Base-by-base conservation (phyloP, 495 filamentous ascomycete species). In the Penicillium ucsense region DNA sequence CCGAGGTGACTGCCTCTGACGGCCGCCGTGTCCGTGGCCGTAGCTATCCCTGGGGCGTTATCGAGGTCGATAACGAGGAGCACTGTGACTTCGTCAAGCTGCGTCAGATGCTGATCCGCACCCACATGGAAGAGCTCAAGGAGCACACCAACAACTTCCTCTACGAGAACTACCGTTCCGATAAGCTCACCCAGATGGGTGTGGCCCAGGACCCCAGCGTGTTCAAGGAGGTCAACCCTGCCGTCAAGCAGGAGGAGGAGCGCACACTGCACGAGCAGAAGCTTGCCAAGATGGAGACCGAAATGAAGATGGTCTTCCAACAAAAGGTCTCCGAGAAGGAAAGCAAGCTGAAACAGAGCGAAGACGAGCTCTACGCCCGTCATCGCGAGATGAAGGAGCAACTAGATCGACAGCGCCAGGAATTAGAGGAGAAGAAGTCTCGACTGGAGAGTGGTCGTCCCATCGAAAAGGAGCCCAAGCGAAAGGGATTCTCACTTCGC, bases 271-370 rank as follows among this genome's bases (percentile, higher is more conserved):
- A 98, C 79, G 92, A 98, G 71, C 94, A 97, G 79, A 98, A 98
- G 77, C 85, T 98, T 53, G 85, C 88, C 57, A 98, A 98, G 88
- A 98, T 98, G 92, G 92, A 98, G 68, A 79, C 86, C 60, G 92
- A 98, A 68, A 98, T 98, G 92, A 97, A 97, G 88, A 96, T 97
- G 92, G 92, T 98, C 61, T 98, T 98, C 89, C 92, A 98, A 67
- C 94, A 97, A 68, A 98, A 98, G 85, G 92, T 98, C 20, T 81
- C 87, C 49, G 92, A 98, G 72, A 98, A 98, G 79, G 92, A 98
- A 71, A 95, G 88, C 81, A 98, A 98, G 73, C 77, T 98, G 67
- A 92, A 89, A 69, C 90, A 96, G 75, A 94, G 88, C 79, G 92
- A 98, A 71, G 92, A 97, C 70, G 92, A 98, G 76, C 72, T 98